Percentiles rank a stretch among this genome's conserved stretches.
These are phyloP conservation scores for maize (Zea mays) DNA, from an alignment of 176 grass and related monocot genomes.

Conservation along the genomic window DNA sequence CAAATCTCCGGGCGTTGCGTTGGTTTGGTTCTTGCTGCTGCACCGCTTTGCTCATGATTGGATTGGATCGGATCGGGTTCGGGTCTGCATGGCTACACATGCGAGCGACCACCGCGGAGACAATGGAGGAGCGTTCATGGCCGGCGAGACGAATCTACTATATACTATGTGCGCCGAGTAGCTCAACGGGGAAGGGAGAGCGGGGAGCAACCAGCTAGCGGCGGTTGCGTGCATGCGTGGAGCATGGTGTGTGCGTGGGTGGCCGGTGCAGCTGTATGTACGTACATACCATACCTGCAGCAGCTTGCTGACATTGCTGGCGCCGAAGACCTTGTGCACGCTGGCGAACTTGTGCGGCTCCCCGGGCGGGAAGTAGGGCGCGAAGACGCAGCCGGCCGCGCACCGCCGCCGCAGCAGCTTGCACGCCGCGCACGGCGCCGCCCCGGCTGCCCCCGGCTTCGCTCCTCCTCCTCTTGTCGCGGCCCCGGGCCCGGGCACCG, in stretches of 20 bases:
- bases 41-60: not conserved
- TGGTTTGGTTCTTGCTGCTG: not conserved
- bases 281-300: constrained; percentile 52
- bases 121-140: no score
- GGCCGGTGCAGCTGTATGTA: no score
- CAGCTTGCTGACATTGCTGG: constrained; percentile 97
- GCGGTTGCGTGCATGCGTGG: no score
- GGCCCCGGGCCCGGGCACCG: not conserved
- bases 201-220: no score
- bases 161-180: no score
- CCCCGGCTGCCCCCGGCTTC: not conserved
- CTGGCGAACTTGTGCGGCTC: constrained; percentile 84
- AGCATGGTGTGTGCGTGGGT: no score
- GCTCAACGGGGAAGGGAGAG: no score
- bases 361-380: constrained; percentile 68
- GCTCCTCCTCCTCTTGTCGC: constrained; percentile 5
- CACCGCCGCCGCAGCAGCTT: constrained; percentile 80
- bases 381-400: constrained; percentile 68
- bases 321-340: constrained; percentile 88
- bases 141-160: no score
- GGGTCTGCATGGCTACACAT: not conserved
- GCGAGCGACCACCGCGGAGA: no score
- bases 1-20: no score
- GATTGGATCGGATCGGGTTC: not conserved
- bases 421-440: constrained; percentile 76